Percentiles rank a stretch among this genome's conserved stretches.
These are phyloP conservation scores for Biscutella laevigata DNA, from an alignment of 441 rosid species.

Conservation along the genomic window DNA sequence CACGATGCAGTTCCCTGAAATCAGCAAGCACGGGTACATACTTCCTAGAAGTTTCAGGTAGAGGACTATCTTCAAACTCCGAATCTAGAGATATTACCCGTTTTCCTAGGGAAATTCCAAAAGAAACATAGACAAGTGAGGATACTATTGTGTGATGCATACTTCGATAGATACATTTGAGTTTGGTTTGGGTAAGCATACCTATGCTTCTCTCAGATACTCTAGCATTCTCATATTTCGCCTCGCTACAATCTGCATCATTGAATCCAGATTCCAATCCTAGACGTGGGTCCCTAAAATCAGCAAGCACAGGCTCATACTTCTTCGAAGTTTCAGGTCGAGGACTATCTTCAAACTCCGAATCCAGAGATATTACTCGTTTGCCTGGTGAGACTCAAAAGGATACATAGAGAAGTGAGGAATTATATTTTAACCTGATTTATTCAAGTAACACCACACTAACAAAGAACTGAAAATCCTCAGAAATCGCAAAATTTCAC, in stretches of 20 bases:
- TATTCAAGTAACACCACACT: not conserved
- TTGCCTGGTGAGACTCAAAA: conserved; percentile 25
- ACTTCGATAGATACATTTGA: too few relatives aligned
- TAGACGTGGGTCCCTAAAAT: conserved; percentile 19
- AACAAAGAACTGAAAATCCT: not conserved
- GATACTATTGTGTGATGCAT: not conserved
- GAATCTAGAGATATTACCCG: conserved; percentile 59
- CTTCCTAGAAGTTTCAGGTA: conserved; percentile 27
- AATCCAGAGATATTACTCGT: conserved; percentile 52
- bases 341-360: conserved; percentile 52
- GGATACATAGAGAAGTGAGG: not conserved
- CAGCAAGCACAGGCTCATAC: conserved; percentile 18
- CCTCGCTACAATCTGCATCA: conserved; percentile 12
- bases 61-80: conserved; percentile 49
- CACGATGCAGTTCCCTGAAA: conserved; percentile 21
- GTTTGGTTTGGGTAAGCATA: not conserved
- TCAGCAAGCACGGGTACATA: conserved; percentile 21
- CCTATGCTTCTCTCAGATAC: not conserved
- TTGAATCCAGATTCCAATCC: conserved; percentile 24
- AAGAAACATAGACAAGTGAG: not conserved
- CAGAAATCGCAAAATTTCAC: not conserved
- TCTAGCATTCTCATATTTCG: not conserved
- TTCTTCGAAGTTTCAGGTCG: conserved; percentile 22
- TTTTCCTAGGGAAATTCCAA: conserved; percentile 27
- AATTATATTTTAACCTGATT: not conserved